Evolutionary conservation across 495 filamentous ascomycete species (phyloP), one percentile per base, ranked within the genome.

Genomic region (Penicillium herquei): DNA sequence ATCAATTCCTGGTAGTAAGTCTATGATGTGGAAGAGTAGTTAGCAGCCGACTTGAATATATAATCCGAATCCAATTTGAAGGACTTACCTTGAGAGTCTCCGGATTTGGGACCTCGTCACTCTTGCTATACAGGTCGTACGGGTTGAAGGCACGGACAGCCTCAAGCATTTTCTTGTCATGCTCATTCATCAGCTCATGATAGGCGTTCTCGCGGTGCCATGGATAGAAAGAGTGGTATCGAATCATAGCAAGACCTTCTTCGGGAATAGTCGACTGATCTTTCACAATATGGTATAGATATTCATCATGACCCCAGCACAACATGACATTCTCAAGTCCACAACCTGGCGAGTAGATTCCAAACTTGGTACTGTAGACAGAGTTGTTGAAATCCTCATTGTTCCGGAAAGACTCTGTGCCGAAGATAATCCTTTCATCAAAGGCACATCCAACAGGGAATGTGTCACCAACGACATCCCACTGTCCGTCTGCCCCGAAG

Each of bases 401-500:
- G 5, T 70, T 73, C 18, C 51, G 64, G 69, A 92, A 94, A 12
- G 82, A 84, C 42, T 87, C 86, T 0, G 80, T 76, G 10, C 70
- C 70, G 67, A 88, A 89, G 74, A 94, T 87, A 70, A 88, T 89
- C 41, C 77, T 68, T 35, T 83, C 70, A 59, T 88, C 84, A 57
- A 91, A 92, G 35, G 77, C 79, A 62, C 89, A 91, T 41, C 89
- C 89, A 14, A 94, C 87, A 21, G 89, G 89, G 70, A 92, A 92
- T 0, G 87, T 91, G 64, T 94, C 90, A 12, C 90, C 90, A 7
- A 94, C 89, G 12, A 92, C 88, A 62, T 92, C 89, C 89, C 90
- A 92, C 64, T 94, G 89, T 34, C 89, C 88, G 54, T 84, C 69
- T 2, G 85, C 87, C 49, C 80, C 85, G 67, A 84, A 88, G 72